Percentiles rank a stretch among this genome's conserved stretches.
These are phyloP conservation scores for Plasmodium gaboni DNA, from an alignment of 169 alveolate genomes.

Conservation along the genomic window DNA sequence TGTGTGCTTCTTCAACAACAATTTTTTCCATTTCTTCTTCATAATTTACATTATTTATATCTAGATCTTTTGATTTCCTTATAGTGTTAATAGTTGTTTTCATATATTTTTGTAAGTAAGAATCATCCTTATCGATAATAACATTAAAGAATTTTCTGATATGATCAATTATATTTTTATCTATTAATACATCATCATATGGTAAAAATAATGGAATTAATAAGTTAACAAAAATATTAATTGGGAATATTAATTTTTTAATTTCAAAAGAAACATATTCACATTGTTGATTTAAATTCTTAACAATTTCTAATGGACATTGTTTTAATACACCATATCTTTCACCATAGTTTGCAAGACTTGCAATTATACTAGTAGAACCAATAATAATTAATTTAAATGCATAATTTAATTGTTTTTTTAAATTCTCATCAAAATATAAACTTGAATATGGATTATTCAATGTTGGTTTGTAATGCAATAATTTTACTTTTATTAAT, in stretches of 20 bases:
- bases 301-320: conserved; percentile 39
- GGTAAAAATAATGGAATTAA: conserved; percentile 63
- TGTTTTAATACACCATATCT: conserved; percentile 25
- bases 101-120: conserved; percentile 29
- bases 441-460: conserved; percentile 49
- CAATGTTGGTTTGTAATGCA: conserved; percentile 28
- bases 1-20: conserved; percentile 37
- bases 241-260: conserved; percentile 40
- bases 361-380: conserved; percentile 38
- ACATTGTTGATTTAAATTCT: conserved; percentile 9
- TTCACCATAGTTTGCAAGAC: conserved; percentile 51
- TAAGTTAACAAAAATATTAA: conserved; percentile 58
- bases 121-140: conserved; percentile 27
- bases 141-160: conserved; percentile 36
- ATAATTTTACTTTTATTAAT: conserved; percentile 47
- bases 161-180: conserved; percentile 16
- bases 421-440: conserved; percentile 54
- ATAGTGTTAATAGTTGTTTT: conserved; percentile 25
- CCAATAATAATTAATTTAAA: conserved; percentile 42
- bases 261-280: conserved; percentile 18
- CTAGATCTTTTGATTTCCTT: conserved; percentile 10
- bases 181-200: conserved; percentile 36
- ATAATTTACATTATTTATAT: conserved; percentile 21
- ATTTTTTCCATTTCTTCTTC: conserved; percentile 42
- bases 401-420: conserved; percentile 56